Evolutionary conservation across 768 basidiomycete species (phyloP).

Genomic region (Postia placenta): DNA sequence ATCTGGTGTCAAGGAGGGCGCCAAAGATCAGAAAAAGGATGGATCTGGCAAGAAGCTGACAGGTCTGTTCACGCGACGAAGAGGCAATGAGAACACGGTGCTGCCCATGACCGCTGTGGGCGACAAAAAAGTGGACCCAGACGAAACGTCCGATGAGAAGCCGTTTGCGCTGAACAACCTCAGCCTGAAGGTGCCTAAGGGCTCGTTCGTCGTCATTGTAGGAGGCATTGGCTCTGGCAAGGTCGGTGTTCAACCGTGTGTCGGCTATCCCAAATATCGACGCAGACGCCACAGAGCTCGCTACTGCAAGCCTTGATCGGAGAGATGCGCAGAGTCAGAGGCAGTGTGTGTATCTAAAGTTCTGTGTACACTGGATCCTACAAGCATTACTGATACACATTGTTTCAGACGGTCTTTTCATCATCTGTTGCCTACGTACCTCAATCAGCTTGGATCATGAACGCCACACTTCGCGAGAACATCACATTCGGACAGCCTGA

Average conservation of each 20-base stretch:
- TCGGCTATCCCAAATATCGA: too few relatives aligned
- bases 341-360: conserved; percentile 39
- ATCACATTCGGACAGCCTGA: conserved; percentile 66
- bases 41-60: not conserved
- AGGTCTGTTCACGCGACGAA: not conserved
- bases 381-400: too few relatives aligned
- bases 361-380: too few relatives aligned
- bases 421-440: conserved; percentile 55
- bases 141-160: conserved; percentile 23
- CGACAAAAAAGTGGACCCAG: conserved; percentile 13
- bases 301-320: conserved; percentile 73
- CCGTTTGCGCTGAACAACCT: conserved; percentile 64
- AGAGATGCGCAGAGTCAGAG: conserved; percentile 74
- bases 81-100: conserved; percentile 13
- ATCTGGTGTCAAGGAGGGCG: conserved; percentile 9
- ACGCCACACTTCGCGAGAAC: conserved; percentile 68
- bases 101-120: conserved; percentile 15
- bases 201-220: conserved; percentile 79
- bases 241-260: conserved; percentile 26
- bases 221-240: conserved; percentile 68
- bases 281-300: conserved; percentile 56
- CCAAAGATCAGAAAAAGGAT: conserved; percentile 13
- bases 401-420: conserved; percentile 32
- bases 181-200: conserved; percentile 63
- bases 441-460: conserved; percentile 58